Evolutionary conservation across 1,284 basidiomycete species (phyloP).

Genomic region (Ceratobasidium papillatum): DNA sequence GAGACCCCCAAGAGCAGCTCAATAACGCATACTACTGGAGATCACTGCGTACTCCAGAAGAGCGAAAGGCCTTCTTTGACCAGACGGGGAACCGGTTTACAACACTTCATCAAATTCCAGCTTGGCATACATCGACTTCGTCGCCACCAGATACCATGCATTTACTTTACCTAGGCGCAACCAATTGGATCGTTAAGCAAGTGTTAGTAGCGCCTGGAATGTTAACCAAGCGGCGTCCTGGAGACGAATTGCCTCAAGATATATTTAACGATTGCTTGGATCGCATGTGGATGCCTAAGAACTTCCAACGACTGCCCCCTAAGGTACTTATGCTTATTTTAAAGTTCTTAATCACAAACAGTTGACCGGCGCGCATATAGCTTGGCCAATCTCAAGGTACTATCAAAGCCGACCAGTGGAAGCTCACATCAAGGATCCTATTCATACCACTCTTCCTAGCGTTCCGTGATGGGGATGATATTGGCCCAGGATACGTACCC

Average conservation of each 20-base stretch:
- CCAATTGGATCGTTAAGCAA: conserved; percentile 36
- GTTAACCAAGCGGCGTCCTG: neutral
- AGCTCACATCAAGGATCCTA: neutral
- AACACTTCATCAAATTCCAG: conserved; percentile 23
- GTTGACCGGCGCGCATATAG: neutral
- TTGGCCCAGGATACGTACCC: neutral
- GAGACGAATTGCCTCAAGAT: neutral
- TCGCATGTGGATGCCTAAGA: conserved; percentile 10
- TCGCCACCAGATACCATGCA: conserved; percentile 31
- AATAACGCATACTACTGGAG: conserved; percentile 23
- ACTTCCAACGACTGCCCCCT: conserved; percentile 16
- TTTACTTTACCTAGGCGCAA: conserved; percentile 29
- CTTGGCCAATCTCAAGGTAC: conserved; percentile 2
- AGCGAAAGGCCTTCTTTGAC: neutral
- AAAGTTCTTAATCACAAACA: neutral
- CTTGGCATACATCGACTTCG: conserved; percentile 20
- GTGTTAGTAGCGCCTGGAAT: conserved; percentile 10
- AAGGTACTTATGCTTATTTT: neutral
- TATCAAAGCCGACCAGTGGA: conserved; percentile 26
- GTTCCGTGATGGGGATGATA: conserved; percentile 8
- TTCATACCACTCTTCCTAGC: conserved; percentile 11
- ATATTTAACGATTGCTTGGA: conserved; percentile 17
- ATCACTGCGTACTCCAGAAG: neutral
- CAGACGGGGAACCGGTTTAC: conserved; percentile 15
- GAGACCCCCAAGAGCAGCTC: conserved; percentile 9